Conservation (phyloP, 2,329 filamentous ascomycete genomes). For the Fonsecaea monophora region DNA sequence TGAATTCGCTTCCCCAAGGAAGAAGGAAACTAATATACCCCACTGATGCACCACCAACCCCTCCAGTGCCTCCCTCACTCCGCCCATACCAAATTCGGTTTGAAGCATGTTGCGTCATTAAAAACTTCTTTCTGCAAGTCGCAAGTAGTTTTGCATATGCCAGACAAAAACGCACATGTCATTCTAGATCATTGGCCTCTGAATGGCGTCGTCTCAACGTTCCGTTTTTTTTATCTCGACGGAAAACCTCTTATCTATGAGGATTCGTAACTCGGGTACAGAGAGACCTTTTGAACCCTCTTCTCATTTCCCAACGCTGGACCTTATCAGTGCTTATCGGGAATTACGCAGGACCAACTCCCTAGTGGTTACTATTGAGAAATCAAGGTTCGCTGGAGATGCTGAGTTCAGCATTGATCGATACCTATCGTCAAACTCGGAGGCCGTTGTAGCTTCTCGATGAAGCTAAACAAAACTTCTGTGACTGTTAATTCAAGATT, state of each 20-base stretch:
- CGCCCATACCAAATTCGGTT: background rate
- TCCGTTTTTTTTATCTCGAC: background rate
- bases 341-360: background rate
- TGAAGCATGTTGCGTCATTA: background rate
- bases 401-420: slow-evolving; percentile 7
- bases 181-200: background rate
- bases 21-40: no score
- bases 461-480: background rate
- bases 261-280: no score
- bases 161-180: background rate
- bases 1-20: no score
- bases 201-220: background rate
- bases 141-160: background rate
- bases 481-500: background rate
- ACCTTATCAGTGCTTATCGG: slow-evolving; percentile 14
- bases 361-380: slow-evolving; percentile 7
- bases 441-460: background rate
- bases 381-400: slow-evolving; percentile 27
- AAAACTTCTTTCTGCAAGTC: background rate
- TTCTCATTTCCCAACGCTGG: background rate
- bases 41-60: no score
- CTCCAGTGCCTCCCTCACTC: background rate
- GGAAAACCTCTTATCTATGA: background rate
- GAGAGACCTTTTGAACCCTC: no score
- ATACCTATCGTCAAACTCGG: no score